phyloP scores from a whole-genome alignment of 371 early-diverging fungal species.

The Apophysomyces elegans region DNA sequence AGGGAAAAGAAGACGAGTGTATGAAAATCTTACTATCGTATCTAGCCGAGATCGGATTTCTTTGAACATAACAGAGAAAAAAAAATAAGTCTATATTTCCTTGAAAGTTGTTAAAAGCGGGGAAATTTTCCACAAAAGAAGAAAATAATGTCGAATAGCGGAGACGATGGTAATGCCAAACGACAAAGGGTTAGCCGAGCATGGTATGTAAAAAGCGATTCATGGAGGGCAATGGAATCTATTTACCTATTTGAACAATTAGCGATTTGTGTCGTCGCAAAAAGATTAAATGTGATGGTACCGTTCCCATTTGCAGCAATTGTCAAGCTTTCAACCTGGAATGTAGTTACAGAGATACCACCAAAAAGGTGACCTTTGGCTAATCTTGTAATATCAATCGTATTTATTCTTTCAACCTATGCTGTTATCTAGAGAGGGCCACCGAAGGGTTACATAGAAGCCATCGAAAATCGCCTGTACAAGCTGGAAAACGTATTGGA shows the following conservation, averaged over 20 bases:
- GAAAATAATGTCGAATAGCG: conserved; percentile 19
- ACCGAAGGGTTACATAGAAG: conserved; percentile 77
- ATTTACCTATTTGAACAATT: too few relatives aligned
- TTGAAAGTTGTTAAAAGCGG: not conserved
- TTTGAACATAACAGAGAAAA: not conserved
- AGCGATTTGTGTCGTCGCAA: conserved; percentile 66
- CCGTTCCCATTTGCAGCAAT: conserved; percentile 56
- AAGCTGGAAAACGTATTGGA: conserved; percentile 65
- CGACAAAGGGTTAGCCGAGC: conserved; percentile 55
- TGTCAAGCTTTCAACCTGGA: conserved; percentile 45
- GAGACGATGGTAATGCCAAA: conserved; percentile 27
- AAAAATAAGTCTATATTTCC: not conserved
- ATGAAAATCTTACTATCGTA: too few relatives aligned
- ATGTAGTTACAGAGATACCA: conserved; percentile 50
- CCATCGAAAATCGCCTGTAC: conserved; percentile 69
- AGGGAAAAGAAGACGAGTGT: too few relatives aligned
- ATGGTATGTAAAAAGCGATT: conserved; percentile 32
- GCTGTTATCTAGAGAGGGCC: conserved; percentile 57
- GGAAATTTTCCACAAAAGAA: conserved; percentile 6
- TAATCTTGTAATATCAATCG: not conserved
- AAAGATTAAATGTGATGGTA: conserved; percentile 70
- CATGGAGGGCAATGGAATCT: too few relatives aligned
- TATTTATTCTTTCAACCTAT: not conserved
- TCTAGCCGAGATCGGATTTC: not conserved
- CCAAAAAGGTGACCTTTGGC: conserved; percentile 40